Conservation (phyloP, 805 yeast genomes). For the Ogataea glucozyma region DNA sequence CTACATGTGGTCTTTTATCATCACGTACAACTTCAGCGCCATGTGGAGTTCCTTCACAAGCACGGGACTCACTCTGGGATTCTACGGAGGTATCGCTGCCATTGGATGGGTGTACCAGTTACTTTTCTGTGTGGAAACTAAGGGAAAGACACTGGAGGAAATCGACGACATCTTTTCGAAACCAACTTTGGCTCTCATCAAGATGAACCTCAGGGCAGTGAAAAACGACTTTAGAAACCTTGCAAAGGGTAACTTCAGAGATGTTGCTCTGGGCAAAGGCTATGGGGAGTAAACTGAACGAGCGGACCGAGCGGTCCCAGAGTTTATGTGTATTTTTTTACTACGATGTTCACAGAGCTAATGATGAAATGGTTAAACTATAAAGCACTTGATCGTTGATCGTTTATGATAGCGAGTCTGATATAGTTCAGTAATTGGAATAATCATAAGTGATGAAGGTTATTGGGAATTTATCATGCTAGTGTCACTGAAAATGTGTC, state of each 20-base stretch:
- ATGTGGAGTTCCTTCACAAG: conserved; percentile 60
- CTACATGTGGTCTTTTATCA: conserved; percentile 63
- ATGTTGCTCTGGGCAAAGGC: conserved; percentile 11
- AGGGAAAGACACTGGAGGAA: conserved; percentile 70
- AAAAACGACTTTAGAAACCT: conserved; percentile 23
- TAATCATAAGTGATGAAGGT: no score
- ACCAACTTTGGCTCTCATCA: conserved; percentile 43
- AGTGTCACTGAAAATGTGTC: no score
- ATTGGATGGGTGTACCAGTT: conserved; percentile 55
- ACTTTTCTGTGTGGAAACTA: conserved; percentile 70
- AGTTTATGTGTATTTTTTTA: background rate
- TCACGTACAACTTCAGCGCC: conserved; percentile 60
- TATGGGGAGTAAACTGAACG: background rate
- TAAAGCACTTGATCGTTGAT: no score
- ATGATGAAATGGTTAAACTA: no score
- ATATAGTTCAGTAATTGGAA: no score
- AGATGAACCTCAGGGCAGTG: conserved; percentile 34
- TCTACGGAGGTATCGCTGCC: conserved; percentile 67
- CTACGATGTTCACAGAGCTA: no score
- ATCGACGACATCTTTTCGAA: conserved; percentile 61
- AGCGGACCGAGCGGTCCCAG: background rate
- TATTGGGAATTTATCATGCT: no score
- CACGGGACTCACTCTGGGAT: conserved; percentile 64
- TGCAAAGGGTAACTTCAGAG: conserved; percentile 22
- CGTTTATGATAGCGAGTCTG: no score